A percentile compares a stretch with the other conserved stretches of the same genome.
These are phyloP conservation scores for Biancaea sappan DNA, from an alignment of 306 rosid species.

Conservation along the genomic window DNA sequence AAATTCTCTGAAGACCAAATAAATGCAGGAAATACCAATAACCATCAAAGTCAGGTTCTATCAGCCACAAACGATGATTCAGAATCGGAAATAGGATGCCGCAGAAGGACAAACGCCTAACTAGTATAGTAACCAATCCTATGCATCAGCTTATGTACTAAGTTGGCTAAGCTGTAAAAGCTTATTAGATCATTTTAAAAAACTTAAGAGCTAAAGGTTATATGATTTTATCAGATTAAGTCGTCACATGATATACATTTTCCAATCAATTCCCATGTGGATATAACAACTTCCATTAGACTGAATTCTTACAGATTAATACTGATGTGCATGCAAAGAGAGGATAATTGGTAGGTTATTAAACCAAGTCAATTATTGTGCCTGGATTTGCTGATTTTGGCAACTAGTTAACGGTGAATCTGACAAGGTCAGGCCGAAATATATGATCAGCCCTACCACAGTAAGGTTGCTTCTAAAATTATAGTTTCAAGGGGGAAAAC, in stretches of 20 bases:
- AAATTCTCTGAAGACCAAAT: constrained; percentile 11
- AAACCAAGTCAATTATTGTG: constrained; percentile 8
- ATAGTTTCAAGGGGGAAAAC: neutral
- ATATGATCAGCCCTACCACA: neutral
- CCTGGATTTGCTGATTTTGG: constrained; percentile 19
- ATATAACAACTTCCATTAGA: too few relatives aligned
- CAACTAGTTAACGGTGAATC: neutral
- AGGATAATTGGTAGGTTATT: neutral
- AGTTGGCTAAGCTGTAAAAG: neutral
- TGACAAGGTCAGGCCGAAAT: neutral
- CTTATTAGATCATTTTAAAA: neutral
- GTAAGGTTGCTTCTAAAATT: neutral
- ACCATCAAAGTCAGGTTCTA: neutral
- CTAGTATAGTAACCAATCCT: neutral
- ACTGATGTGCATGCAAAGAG: neutral
- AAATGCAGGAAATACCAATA: neutral
- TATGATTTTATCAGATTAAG: neutral
- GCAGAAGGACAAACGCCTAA: neutral
- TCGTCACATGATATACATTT: neutral
- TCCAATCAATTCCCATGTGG: neutral
- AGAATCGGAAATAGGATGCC: neutral
- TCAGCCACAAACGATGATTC: neutral
- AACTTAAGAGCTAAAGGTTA: neutral
- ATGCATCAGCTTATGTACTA: neutral
- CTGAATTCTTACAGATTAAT: too few relatives aligned